phyloP scores from a whole-genome alignment of 2,329 filamentous ascomycete genomes.

The Fusarium agapanthi region DNA sequence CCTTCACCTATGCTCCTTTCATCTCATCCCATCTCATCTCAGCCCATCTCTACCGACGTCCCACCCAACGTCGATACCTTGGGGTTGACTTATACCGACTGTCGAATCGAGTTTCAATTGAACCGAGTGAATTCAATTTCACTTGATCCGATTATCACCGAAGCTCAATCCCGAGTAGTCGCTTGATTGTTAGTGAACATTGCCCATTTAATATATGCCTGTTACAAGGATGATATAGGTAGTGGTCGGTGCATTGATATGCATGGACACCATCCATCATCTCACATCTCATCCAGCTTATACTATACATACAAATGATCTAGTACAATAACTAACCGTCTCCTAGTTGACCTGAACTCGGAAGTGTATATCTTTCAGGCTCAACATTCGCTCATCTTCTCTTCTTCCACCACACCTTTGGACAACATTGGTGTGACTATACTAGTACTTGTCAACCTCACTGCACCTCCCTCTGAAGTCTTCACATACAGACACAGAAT shows the following conservation, averaged over 20 bases:
- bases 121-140: slow-evolving; percentile 7
- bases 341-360: slow-evolving; percentile 3
- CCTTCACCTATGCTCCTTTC: slow-evolving; percentile 9
- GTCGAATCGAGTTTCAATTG: neutral
- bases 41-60: slow-evolving; percentile 1
- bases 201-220: neutral
- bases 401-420: slow-evolving; percentile 7
- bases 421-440: neutral
- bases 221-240: slow-evolving; percentile 2
- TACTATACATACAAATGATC: neutral
- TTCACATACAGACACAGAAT: slow-evolving; percentile 25
- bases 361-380: neutral
- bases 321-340: slow-evolving; percentile 8
- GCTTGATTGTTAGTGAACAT: slow-evolving; percentile 31
- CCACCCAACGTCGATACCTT: slow-evolving; percentile 8
- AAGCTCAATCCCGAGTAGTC: slow-evolving; percentile 13
- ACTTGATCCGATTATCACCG: slow-evolving; percentile 1
- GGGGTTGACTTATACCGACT: neutral
- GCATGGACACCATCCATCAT: neutral
- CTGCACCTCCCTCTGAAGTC: neutral
- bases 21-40: neutral
- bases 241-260: neutral
- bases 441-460: neutral
- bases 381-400: slow-evolving; percentile 8
- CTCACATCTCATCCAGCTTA: neutral